Evolutionary conservation across 345 rosid species (phyloP), one percentile per base, ranked within the genome.

Genomic region (Mercurialis annua): DNA sequence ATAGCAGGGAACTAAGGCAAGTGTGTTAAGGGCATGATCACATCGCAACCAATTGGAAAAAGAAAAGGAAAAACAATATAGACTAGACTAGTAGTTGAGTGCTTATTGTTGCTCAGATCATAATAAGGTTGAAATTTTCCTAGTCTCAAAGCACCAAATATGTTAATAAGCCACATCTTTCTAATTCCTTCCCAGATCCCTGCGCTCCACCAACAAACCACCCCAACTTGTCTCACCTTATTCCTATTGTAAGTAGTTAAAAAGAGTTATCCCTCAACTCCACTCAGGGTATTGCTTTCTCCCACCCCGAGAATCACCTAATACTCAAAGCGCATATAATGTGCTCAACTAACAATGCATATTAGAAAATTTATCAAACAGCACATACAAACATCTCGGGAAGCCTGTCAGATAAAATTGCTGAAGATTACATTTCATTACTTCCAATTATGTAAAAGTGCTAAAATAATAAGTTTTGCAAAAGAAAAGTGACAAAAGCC

Each of bases 401-500:
- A 23, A 60, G 12, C n/a, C 24, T 59, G 15, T 34, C 44, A 5
- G 17, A 44, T 16, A 48, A 47, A 38, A 44, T 23, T 34, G 59
- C 48, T 33, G n/a, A 2, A 73, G 18, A 31, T 9, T 38, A 56
- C 48, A 29, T 66, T 46, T 24, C 7, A 53, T 46, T 8, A 7
- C 2, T 49, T 10, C 8, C n/a, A 55, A 12, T 2, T 54, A 48
- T 18, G 27, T 9, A 31, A 14, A 55, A 55, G 33, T 56, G 38
- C 31, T 30, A 54, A 23, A 52, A 59, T n/a, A 57, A 40, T 17
- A 61, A 16, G 21, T 51, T 2, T 17, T 68, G 51, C 6, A 12
- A 40, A 55, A 62, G 26, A 30, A 68, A 62, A 56, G 27, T 9
- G 50, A 62, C 21, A 30, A 68, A 62, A 56, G 27, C 12, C 14